Evolutionary conservation across 2,329 filamentous ascomycete genomes (phyloP), one percentile per base, ranked within the genome.

Genomic region (Alternaria solani): DNA sequence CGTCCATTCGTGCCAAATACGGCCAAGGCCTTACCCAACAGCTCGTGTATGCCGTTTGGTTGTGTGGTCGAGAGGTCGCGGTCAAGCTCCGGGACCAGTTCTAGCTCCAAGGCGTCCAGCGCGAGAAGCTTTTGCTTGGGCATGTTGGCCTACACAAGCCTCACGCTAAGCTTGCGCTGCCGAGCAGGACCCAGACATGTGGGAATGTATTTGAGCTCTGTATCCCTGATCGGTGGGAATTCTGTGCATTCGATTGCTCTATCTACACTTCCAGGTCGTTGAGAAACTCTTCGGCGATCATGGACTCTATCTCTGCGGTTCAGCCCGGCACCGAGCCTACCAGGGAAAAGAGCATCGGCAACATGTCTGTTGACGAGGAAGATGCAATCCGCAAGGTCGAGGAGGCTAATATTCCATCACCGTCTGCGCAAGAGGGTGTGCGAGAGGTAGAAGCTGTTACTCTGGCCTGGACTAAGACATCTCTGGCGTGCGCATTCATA

Each of bases 371-470:
- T 7, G 64, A 64, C 16, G 64, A 65, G 49, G 59, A 63, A 26
- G 62, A 65, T 38, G 64, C 64, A 11, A 64, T 67, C 36, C 64
- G 59, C 44, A 67, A 67, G 52, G 64, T 67, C 14, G 64, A 65
- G 18, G 62, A 56, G 42, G 62, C 64, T 4, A 60, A 44, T 16
- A 60, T 53, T 7, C 59, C 63, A 38, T 53, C 61, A n/a, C 32
- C 44, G 1, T 59, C 69, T 30, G 72, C 70, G 26, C 72, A 78
- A 36, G 59, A 73, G 41, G 78, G 78, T 66, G 71, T 79, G 1
- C 68, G 74, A 59, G 69, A 75, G 25, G 73, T 72, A 12, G 75
- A 80, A 53, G 78, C 78, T 20, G 71, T 77, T n/a, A 79, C 77
- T 2, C 61, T 77, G 23, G 71, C 74, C 4, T 80, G 78, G 78